These are phyloP conservation scores for Capsicum baccatum DNA, from an alignment of 257 asterid genomes.

Conservation along the genomic window DNA sequence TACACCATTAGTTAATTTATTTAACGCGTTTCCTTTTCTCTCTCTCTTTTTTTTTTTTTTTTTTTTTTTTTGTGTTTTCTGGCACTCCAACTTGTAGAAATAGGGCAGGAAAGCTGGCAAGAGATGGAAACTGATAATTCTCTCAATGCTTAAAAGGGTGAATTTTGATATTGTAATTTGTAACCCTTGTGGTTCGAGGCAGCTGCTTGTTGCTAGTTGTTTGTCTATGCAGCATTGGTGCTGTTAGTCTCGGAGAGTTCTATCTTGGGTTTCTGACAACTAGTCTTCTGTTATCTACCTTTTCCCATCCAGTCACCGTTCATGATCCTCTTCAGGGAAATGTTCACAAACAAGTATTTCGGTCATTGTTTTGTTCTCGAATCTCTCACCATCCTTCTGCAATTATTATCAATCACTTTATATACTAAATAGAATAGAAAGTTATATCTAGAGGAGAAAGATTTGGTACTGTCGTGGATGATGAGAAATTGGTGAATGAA, in stretches of 20 bases:
- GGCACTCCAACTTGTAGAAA: background rate
- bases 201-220: background rate
- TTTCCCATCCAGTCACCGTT: background rate
- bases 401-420: slow-evolving; percentile 1
- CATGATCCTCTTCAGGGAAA: slow-evolving; percentile 12
- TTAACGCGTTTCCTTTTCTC: background rate
- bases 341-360: background rate
- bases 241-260: background rate
- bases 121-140: background rate
- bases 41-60: no score
- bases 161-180: background rate
- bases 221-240: slow-evolving; percentile 4
- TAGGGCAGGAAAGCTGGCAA: background rate
- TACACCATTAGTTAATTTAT: background rate
- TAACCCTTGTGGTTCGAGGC: background rate
- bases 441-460: background rate
- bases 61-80: background rate
- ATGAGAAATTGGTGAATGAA: background rate
- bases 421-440: background rate
- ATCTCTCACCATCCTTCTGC: slow-evolving; percentile 16
- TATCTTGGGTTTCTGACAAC: slow-evolving; percentile 10
- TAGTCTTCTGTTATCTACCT: background rate
- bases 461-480: background rate
- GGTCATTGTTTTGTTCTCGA: background rate
- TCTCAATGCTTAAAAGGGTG: background rate